Base-by-base conservation (phyloP, 176 grass and related monocot genomes). In the Oryza longistaminata region DNA sequence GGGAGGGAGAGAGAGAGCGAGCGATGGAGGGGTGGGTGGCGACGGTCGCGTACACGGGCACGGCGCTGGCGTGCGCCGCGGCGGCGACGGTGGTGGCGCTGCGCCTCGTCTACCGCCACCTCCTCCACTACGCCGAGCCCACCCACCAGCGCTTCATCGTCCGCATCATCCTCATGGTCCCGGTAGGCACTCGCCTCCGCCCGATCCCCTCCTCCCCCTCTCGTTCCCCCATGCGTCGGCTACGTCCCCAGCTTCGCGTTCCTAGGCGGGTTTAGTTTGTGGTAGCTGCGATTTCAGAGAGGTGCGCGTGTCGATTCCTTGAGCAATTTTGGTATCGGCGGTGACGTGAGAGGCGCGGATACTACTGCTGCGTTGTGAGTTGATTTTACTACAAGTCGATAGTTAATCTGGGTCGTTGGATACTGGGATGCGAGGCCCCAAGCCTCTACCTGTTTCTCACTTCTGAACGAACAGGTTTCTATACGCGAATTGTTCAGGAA, bases 121-220 rank as follows among this genome's bases (percentile, higher is more conserved):
- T 93, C 35, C 73, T 93, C 76, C 92, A 93, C 83, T 96, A 93
- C 66, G 90, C 89, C 17, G 89, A 93, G 68, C 94, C 94, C 66
- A 93, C 74, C 2, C 86, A 89, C 42, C 94, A 96, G 77, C 87
- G 94, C 37, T 93, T 89, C 91, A 93, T 93, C 68, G 86, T 96
- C 81, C 94, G 94, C 73, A 82, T 96, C 81, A 96, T 96, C 84
- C 85, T 96, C 86, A 91, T 93, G 91, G 89, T 96, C 37, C 94
- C 89, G 88, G 94, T 96, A 89, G 88, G 91, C 91, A 87, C 79
- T 66, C 45, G 14, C 24, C 45, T 19, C 24, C 9, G 8, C 50
- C 45, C 12, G 14, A 7, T 11, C 9, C 17, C 29, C 81, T 68
- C 2, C 15, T 45, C 5, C 29, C 9, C 29, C 9, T 61, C 21